Percentiles rank a stretch among this genome's conserved stretches.
Evolutionary conservation across 345 rosid genomes (phyloP).

Genomic region (Syzygium aromaticum): DNA sequence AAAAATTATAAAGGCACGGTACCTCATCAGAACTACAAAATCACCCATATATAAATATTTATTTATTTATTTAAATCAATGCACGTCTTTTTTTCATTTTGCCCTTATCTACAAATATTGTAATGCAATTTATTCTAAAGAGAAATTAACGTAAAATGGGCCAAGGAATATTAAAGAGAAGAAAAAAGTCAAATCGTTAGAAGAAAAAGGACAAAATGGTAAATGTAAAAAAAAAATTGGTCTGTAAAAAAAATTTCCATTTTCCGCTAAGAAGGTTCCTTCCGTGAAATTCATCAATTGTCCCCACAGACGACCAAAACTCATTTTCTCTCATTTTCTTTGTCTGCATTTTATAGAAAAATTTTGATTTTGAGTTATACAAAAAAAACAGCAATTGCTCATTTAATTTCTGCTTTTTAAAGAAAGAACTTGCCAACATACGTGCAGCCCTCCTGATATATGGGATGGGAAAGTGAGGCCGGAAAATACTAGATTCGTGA

Average conservation of each 20-base stretch:
- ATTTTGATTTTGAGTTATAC: not conserved
- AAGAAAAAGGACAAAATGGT: not conserved
- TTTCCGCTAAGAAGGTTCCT: not conserved
- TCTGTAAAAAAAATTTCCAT: not conserved
- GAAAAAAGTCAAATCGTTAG: not conserved
- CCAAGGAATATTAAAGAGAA: not conserved
- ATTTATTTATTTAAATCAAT: not conserved
- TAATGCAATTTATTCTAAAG: not conserved
- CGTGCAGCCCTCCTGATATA: too few relatives aligned
- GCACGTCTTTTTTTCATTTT: not conserved
- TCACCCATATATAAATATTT: not conserved
- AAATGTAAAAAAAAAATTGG: not conserved
- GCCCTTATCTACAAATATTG: not conserved
- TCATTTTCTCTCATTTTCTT: not conserved
- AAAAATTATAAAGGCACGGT: not conserved
- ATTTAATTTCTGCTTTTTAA: not conserved
- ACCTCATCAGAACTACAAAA: not conserved
- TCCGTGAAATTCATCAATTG: not conserved
- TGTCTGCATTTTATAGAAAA: not conserved
- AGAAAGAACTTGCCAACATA: too few relatives aligned
- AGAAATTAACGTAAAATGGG: not conserved
- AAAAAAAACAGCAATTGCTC: not conserved
- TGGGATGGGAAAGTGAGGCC: too few relatives aligned
- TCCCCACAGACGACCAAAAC: not conserved
- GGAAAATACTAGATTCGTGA: too few relatives aligned